Conservation (phyloP, 768 basidiomycete species). For the Pisolithus marmoratus region DNA sequence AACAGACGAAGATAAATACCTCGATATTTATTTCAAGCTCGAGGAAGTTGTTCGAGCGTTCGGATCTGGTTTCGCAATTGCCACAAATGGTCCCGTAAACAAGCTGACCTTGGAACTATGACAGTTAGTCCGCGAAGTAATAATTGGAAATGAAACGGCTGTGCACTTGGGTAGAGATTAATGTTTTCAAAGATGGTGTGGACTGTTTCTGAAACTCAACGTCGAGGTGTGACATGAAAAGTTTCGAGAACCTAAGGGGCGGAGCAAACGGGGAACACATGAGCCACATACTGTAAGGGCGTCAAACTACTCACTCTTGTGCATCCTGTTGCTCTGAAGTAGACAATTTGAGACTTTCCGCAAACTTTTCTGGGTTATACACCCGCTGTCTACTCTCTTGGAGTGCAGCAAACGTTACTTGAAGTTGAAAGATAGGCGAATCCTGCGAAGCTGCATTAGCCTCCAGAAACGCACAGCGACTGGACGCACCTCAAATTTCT, state of each 20-base stretch:
- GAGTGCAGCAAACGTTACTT: conserved; percentile 79
- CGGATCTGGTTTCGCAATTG: conserved; percentile 61
- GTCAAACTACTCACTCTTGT: conserved; percentile 63
- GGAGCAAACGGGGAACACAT: conserved; percentile 3
- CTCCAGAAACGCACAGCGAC: background rate
- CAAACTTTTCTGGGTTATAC: conserved; percentile 80
- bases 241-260: conserved; percentile 74
- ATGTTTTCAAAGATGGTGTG: conserved; percentile 51
- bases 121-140: conserved; percentile 3
- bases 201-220: conserved; percentile 82
- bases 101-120: conserved; percentile 82
- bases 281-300: background rate
- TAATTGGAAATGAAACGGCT: background rate
- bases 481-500: conserved; percentile 37
- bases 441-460: conserved; percentile 38
- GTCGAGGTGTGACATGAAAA: conserved; percentile 88
- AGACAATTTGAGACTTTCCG: conserved; percentile 77
- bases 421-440: conserved; percentile 73
- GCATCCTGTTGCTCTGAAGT: conserved; percentile 93
- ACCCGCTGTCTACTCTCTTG: conserved; percentile 64
- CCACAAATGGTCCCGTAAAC: conserved; percentile 78
- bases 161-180: conserved; percentile 69
- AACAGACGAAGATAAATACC: conserved; percentile 31
- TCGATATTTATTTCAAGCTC: conserved; percentile 86
- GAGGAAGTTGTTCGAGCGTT: conserved; percentile 66